Evolutionary conservation across 108 stramenopile species (phyloP), one percentile per base, ranked within the genome.

Genomic region (Mayamaea pseudoterrestris): DNA sequence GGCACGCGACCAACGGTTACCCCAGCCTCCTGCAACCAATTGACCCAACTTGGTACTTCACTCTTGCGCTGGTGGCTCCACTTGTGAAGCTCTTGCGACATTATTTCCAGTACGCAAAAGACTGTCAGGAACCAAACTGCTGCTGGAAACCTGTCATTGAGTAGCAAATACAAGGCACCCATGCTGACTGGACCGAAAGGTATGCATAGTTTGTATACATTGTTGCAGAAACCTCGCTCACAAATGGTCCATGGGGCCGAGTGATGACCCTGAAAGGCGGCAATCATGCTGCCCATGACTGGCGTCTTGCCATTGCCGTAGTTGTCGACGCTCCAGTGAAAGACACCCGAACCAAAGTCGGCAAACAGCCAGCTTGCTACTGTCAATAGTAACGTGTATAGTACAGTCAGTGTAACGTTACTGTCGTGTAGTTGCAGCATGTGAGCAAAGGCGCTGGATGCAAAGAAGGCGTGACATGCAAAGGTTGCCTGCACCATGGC

Each of bases 301-400:
- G 94, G 94, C 12, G 94, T 95, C 18, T 74, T 50, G 1, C 78
- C 78, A 50, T 89, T 84, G 20, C 94, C 94, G 52, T 95, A 95
- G 55, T 95, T 95, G 64, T 95, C 94, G n/a, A 93, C 91, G 24
- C 75, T 66, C 90, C 90, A 95, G 64, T 95, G 94, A 23, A 95
- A 59, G 8, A 95, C 65, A 2, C 94, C 94, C 27, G 73, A 71
- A 11, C 88, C 87, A 23, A 93, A 66, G 54, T 95, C 94, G 1
- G 93, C 80, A 4, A 78, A 29, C 1, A 73, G 39, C 73, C 75
- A 88, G 50, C 73, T 76, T 3, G 45, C n/a, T n/a, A 61, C 6
- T 8, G 63, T 41, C 6, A 76, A 30, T 1, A 52, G 16, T 9
- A 73, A 25, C 14, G 66, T 40, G 8, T 72, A 59, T 2, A 78